These are phyloP conservation scores for Bocquillonia castaneifolia DNA, from an alignment of 441 rosid genomes.

Conservation along the genomic window DNA sequence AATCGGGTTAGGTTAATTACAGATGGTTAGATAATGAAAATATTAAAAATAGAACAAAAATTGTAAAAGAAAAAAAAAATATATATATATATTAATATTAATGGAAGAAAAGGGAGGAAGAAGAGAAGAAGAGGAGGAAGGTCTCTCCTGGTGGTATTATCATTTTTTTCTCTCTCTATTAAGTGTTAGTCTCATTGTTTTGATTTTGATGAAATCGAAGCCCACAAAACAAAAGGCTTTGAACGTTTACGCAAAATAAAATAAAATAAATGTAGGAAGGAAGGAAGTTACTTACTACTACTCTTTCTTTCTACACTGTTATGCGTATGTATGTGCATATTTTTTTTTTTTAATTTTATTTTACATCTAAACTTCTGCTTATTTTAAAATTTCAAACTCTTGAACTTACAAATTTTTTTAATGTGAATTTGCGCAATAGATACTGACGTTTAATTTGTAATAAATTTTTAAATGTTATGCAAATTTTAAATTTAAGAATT, in stretches of 20 bases:
- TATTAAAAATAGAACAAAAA: neutral
- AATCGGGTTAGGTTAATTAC: constrained; percentile 22
- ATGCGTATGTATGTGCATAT: neutral
- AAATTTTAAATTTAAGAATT: no score
- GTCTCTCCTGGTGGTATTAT: neutral
- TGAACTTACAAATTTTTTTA: no score
- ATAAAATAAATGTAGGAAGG: no score
- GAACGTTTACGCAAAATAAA: no score
- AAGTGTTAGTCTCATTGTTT: no score
- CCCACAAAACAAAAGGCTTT: no score
- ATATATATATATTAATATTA: neutral
- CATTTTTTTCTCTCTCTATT: neutral
- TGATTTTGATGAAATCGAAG: neutral
- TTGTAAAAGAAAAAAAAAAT: no score
- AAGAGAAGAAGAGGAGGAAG: neutral
- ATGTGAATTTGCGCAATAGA: no score
- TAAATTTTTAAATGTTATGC: no score
- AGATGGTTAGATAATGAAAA: constrained; percentile 1
- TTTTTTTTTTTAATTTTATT: neutral
- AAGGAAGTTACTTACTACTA: no score
- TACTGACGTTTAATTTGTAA: no score
- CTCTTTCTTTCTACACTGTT: neutral
- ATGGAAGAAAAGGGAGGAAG: neutral
- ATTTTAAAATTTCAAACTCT: no score
- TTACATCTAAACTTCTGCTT: neutral